Evolutionary conservation across 768 basidiomycete species (phyloP).

Genomic region (Lactifluus volemus): DNA sequence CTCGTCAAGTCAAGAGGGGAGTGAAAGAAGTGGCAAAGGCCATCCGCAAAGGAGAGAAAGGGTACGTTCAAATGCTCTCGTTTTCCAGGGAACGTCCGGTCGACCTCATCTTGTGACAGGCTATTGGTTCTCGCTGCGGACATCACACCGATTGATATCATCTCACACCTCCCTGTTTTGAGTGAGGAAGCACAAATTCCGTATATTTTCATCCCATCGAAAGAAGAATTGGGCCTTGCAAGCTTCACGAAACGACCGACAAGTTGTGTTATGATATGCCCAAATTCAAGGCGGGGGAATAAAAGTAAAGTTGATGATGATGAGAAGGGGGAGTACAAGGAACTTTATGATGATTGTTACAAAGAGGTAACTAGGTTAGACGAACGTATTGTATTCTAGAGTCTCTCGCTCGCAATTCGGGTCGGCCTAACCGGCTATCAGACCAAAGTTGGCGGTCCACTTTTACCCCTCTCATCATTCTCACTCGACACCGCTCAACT

Average conservation of each 20-base stretch:
- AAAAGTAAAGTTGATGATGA: constrained; percentile 52
- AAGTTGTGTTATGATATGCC: constrained; percentile 93
- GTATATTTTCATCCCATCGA: constrained; percentile 82
- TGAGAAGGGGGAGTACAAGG: constrained; percentile 77
- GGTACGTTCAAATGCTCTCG: constrained; percentile 40
- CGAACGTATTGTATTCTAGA: constrained; percentile 43
- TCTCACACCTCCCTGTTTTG: constrained; percentile 91
- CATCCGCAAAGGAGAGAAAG: constrained; percentile 94
- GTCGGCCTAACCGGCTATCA: neutral
- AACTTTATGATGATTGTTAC: constrained; percentile 78
- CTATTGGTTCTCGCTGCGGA: constrained; percentile 90
- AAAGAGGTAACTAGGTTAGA: constrained; percentile 80
- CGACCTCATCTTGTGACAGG: constrained; percentile 31
- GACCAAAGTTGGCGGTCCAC: neutral
- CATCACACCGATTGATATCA: constrained; percentile 97
- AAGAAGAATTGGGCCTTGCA: constrained; percentile 92
- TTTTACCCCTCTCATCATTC: neutral
- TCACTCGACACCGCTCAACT: neutral
- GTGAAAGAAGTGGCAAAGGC: constrained; percentile 99
- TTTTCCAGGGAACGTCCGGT: neutral
- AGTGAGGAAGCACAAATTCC: constrained; percentile 91
- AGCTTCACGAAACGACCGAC: constrained; percentile 98
- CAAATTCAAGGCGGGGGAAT: constrained; percentile 63
- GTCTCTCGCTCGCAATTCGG: neutral
- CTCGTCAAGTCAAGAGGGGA: constrained; percentile 91